phyloP scores from a whole-genome alignment of 306 rosid genomes.

The Malus fusca region DNA sequence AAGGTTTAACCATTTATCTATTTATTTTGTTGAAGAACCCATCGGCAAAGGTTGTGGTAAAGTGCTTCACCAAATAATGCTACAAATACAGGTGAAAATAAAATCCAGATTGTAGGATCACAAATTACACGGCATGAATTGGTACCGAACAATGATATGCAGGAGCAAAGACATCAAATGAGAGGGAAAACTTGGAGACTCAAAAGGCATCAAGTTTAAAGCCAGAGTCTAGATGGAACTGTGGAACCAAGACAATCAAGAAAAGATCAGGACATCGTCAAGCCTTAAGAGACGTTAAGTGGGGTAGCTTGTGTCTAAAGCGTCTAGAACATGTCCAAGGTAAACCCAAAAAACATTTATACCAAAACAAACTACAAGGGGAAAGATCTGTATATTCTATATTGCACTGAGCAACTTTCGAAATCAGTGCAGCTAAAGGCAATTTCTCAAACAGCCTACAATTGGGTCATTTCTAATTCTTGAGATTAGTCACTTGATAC shows the following conservation, averaged over 20 bases:
- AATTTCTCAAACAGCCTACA: neutral
- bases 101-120: neutral
- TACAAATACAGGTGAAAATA: neutral
- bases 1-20: too few species aligned
- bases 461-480: neutral
- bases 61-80: neutral
- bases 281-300: neutral
- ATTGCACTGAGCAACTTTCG: neutral
- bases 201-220: neutral
- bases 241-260: neutral
- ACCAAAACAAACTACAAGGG: neutral
- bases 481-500: too few species aligned
- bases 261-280: neutral
- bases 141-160: neutral
- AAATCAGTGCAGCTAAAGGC: neutral
- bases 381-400: neutral
- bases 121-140: neutral
- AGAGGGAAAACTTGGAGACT: neutral
- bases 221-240: neutral
- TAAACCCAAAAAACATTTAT: neutral
- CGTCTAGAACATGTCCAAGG: neutral
- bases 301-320: neutral
- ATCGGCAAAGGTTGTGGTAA: neutral
- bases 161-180: neutral
- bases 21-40: neutral